These are phyloP conservation scores for Suhomyces taliae DNA, from an alignment of 1,139 yeast species.

Conservation along the genomic window DNA sequence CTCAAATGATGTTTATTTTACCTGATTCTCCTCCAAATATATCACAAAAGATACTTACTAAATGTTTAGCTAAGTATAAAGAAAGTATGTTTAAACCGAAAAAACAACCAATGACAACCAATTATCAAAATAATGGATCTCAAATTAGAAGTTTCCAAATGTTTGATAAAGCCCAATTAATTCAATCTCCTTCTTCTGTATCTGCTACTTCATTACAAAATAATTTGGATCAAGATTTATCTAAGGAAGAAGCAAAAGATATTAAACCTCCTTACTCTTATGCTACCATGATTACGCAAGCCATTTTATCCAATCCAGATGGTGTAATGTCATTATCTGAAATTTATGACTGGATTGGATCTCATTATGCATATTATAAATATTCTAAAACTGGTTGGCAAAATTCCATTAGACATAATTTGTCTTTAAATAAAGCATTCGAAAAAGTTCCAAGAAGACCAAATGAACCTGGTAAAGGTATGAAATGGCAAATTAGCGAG, in stretches of 20 bases:
- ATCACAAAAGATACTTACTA: constrained; percentile 50
- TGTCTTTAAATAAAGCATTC: constrained; percentile 80
- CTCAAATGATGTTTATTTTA: constrained; percentile 97
- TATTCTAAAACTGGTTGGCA: constrained; percentile 95
- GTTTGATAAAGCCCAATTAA: constrained; percentile 45
- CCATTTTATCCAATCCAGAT: constrained; percentile 82
- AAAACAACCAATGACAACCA: constrained; percentile 13
- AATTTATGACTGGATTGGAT: constrained; percentile 86
- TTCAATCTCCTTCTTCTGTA: constrained; percentile 42
- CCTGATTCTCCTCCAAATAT: constrained; percentile 86
- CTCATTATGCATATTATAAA: constrained; percentile 87
- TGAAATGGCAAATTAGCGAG: constrained; percentile 97
- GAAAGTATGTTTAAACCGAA: constrained; percentile 18
- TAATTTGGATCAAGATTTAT: constrained; percentile 65
- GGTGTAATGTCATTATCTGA: constrained; percentile 89
- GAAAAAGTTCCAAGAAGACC: constrained; percentile 95
- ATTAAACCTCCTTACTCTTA: constrained; percentile 96
- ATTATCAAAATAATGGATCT: not conserved
- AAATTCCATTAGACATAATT: constrained; percentile 79
- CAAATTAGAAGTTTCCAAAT: constrained; percentile 51
- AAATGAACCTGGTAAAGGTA: constrained; percentile 97
- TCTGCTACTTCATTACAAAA: constrained; percentile 46
- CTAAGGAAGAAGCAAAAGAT: constrained; percentile 88
- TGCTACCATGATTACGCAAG: constrained; percentile 98
- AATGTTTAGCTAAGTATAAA: constrained; percentile 36